These are phyloP conservation scores for Avena atlantica DNA, from an alignment of 176 grass and related monocot species.

Conservation along the genomic window DNA sequence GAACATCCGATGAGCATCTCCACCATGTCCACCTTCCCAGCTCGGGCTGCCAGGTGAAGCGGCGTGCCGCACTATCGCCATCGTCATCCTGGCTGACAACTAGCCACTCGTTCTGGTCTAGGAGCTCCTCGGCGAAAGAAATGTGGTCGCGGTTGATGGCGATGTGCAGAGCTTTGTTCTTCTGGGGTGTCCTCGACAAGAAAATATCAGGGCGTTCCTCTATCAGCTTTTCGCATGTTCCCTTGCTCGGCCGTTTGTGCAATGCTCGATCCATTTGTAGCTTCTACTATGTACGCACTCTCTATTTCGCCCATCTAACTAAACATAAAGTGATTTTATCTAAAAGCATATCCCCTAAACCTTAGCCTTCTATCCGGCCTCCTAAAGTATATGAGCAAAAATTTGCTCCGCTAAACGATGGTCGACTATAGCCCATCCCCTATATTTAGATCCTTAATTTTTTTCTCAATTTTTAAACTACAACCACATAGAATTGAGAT, in stretches of 20 bases:
- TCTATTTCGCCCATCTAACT: not conserved
- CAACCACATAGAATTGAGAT: too few species aligned
- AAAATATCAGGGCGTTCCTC: not conserved
- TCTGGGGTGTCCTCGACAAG: conserved; percentile 46
- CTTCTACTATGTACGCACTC: not conserved
- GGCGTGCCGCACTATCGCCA: conserved; percentile 53
- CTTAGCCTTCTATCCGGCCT: too few species aligned
- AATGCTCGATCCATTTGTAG: not conserved
- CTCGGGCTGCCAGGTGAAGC: conserved; percentile 61
- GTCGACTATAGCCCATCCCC: too few species aligned
- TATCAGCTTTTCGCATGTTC: conserved; percentile 12
- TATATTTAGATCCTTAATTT: too few species aligned
- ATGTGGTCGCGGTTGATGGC: conserved; percentile 35
- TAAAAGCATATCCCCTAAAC: not conserved
- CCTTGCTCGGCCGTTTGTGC: conserved; percentile 52
- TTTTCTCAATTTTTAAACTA: too few species aligned
- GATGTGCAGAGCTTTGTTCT: conserved; percentile 63
- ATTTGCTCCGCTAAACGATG: too few species aligned
- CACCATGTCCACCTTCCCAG: conserved; percentile 40
- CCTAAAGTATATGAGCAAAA: too few species aligned
- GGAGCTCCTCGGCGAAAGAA: too few species aligned
- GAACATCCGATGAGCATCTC: not conserved
- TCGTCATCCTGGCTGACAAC: conserved; percentile 37
- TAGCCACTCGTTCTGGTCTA: too few species aligned
- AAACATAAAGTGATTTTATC: not conserved